phyloP scores from a whole-genome alignment of 768 basidiomycete genomes.

The Lactifluus echinatus region DNA sequence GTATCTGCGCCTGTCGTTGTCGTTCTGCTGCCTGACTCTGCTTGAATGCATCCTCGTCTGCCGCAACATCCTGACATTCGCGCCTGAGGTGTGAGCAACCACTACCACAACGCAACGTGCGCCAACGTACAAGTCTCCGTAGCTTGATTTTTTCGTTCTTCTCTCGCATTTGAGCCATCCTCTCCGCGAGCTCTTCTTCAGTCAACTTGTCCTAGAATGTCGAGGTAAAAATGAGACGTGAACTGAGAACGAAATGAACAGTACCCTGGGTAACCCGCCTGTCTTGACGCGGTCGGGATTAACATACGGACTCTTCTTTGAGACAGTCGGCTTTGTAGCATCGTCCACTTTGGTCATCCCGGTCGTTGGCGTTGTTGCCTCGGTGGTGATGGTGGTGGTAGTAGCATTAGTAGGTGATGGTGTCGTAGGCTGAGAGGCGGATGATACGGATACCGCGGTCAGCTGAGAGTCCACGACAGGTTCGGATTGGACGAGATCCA shows the following conservation, averaged over 20 bases:
- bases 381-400: not conserved
- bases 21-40: constrained; percentile 61
- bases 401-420: not conserved
- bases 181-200: constrained; percentile 57
- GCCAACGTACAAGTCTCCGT: constrained; percentile 43
- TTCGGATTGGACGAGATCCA: constrained; percentile 49
- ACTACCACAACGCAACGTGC: not conserved
- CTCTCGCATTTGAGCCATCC: constrained; percentile 60
- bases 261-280: constrained; percentile 64
- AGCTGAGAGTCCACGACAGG: constrained; percentile 26
- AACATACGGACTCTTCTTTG: constrained; percentile 61
- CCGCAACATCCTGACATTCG: constrained; percentile 55
- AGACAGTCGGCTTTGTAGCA: constrained; percentile 22
- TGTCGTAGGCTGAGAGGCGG: constrained; percentile 7
- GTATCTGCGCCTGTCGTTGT: constrained; percentile 44
- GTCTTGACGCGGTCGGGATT: constrained; percentile 82
- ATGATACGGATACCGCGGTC: constrained; percentile 17
- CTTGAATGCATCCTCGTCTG: constrained; percentile 72
- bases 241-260: constrained; percentile 13
- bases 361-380: constrained; percentile 1
- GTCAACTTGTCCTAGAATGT: constrained; percentile 52
- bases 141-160: constrained; percentile 75
- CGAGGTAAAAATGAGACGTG: not conserved
- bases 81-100: not conserved
- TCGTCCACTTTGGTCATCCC: constrained; percentile 20